phyloP scores from a whole-genome alignment of 2,329 filamentous ascomycete species.

The Penicillium sp. region DNA sequence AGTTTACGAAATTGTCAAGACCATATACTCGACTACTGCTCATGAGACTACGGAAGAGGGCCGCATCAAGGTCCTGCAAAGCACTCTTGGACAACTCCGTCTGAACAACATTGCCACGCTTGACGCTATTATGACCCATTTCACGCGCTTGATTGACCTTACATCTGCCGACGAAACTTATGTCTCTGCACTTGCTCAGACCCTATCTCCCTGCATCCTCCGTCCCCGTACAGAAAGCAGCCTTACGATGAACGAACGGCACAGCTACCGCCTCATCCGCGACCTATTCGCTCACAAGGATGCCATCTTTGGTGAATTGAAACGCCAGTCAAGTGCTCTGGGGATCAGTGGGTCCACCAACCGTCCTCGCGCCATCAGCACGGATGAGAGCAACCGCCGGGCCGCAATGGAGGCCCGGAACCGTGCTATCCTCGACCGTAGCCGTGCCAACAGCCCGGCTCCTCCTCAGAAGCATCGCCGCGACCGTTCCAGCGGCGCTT shows the following conservation, averaged over 20 bases:
- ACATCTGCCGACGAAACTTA: conserved; percentile 92
- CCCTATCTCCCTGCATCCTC: conserved; percentile 74
- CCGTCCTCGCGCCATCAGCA: conserved; percentile 78
- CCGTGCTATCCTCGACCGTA: conserved; percentile 63
- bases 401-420: conserved; percentile 90
- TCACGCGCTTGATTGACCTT: conserved; percentile 89
- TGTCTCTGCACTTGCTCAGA: conserved; percentile 61
- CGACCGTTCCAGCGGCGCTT: conserved; percentile 62
- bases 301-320: conserved; percentile 87
- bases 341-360: conserved; percentile 45
- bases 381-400: conserved; percentile 88
- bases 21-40: conserved; percentile 78
- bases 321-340: conserved; percentile 52
- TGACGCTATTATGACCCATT: conserved; percentile 95
- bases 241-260: conserved; percentile 89
- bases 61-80: conserved; percentile 83
- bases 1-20: conserved; percentile 97
- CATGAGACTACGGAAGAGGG: conserved; percentile 67
- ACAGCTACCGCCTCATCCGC: conserved; percentile 78
- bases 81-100: conserved; percentile 85
- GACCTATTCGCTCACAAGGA: conserved; percentile 92
- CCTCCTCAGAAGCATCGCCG: conserved; percentile 55
- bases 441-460: conserved; percentile 63
- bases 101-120: conserved; percentile 98
- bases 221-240: conserved; percentile 79